Evolutionary conservation across 2,329 filamentous ascomycete species (phyloP).

Genomic region (Paecilomyces sp.): DNA sequence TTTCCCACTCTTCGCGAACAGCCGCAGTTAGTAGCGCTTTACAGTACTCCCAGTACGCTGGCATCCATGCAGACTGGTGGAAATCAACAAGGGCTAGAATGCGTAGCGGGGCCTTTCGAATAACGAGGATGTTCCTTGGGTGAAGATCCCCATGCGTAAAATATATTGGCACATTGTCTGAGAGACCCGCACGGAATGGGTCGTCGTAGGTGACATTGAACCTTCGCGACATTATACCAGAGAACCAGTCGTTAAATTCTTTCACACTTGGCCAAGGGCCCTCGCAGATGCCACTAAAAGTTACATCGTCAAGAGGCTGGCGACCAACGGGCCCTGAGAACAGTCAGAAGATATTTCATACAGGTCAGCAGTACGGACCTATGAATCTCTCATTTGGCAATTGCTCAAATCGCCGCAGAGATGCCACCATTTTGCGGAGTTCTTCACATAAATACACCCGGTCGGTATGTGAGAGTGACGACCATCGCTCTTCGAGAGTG

Average conservation of each 20-base stretch:
- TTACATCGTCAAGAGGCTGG: neutral
- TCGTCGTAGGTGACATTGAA: neutral
- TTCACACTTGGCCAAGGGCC: neutral
- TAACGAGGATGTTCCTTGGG: neutral
- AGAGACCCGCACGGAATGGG: neutral
- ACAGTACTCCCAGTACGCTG: neutral
- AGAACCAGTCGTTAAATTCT: neutral
- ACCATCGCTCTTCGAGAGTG: conserved; percentile 20
- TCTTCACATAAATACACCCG: conserved; percentile 4
- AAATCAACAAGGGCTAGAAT: neutral
- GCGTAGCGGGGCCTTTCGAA: neutral
- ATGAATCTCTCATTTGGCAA: neutral
- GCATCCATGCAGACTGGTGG: neutral
- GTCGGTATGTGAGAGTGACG: conserved; percentile 2
- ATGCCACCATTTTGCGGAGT: neutral
- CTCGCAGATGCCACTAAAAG: neutral
- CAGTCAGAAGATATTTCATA: neutral
- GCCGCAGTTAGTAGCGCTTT: neutral
- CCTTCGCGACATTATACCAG: neutral
- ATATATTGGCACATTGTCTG: neutral
- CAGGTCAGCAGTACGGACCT: neutral
- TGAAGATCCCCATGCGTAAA: neutral
- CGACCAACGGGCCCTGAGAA: neutral
- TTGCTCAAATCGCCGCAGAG: neutral
- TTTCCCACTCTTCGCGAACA: neutral